These are phyloP conservation scores for Omphalea diandra DNA, from an alignment of 441 rosid species.

Conservation along the genomic window DNA sequence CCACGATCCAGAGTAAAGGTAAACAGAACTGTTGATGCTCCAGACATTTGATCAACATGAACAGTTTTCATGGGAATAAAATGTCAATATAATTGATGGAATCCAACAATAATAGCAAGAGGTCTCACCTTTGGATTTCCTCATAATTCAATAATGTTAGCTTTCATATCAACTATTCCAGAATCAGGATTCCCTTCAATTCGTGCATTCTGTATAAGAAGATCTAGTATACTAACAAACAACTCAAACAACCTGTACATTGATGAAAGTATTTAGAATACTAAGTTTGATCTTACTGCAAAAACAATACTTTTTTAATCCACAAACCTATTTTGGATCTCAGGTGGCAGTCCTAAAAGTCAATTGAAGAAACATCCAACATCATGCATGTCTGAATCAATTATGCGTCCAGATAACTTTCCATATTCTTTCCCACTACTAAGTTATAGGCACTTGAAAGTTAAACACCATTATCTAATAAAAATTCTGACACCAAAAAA, in stretches of 20 bases:
- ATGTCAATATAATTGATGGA: slow-evolving; percentile 29
- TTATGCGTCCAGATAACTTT: slow-evolving; percentile 85
- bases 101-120: slow-evolving; percentile 26
- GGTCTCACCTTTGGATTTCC: slow-evolving; percentile 81
- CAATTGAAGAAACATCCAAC: slow-evolving; percentile 97
- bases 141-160: slow-evolving; percentile 71
- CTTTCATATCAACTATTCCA: slow-evolving; percentile 96
- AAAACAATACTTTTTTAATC: slow-evolving; percentile 19
- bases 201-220: slow-evolving; percentile 92
- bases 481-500: too few relatives aligned
- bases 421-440: slow-evolving; percentile 91
- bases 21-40: slow-evolving; percentile 88
- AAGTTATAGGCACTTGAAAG: slow-evolving; percentile 13
- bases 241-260: slow-evolving; percentile 83
- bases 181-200: slow-evolving; percentile 94
- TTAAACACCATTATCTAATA: slow-evolving; percentile 12
- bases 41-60: slow-evolving; percentile 95
- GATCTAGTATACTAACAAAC: slow-evolving; percentile 86
- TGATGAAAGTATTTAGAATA: slow-evolving; percentile 25
- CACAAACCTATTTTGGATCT: slow-evolving; percentile 84
- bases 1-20: slow-evolving; percentile 95
- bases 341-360: slow-evolving; percentile 94
- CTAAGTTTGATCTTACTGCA: slow-evolving; percentile 16
- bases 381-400: slow-evolving; percentile 99
- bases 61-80: slow-evolving; percentile 57